phyloP scores from a whole-genome alignment of 1,139 yeast genomes.

The Debaryomyces sp. region DNA sequence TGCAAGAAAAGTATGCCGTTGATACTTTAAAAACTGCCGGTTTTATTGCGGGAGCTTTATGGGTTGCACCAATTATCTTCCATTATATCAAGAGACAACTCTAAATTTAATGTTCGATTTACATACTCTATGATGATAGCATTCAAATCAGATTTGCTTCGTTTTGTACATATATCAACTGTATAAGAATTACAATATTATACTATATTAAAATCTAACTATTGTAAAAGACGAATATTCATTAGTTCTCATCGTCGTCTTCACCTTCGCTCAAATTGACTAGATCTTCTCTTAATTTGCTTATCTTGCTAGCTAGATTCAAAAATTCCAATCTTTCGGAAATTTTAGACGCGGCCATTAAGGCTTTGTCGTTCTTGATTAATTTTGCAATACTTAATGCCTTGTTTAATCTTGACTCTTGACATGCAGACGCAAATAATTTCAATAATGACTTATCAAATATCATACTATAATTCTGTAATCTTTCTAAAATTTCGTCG shows the following conservation, averaged over 20 bases:
- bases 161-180: slow-evolving; percentile 8
- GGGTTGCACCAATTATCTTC: slow-evolving; percentile 70
- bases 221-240: slow-evolving; percentile 1
- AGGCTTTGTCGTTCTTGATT: slow-evolving; percentile 74
- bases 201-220: slow-evolving; percentile 1
- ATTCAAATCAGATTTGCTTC: not conserved
- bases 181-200: slow-evolving; percentile 3
- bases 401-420: slow-evolving; percentile 62
- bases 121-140: not conserved
- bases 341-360: slow-evolving; percentile 81
- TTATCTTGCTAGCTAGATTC: slow-evolving; percentile 67
- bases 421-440: slow-evolving; percentile 77
- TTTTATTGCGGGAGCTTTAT: slow-evolving; percentile 72
- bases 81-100: slow-evolving; percentile 65
- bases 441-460: slow-evolving; percentile 78
- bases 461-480: slow-evolving; percentile 50
- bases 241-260: slow-evolving; percentile 5
- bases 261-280: slow-evolving; percentile 31
- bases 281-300: slow-evolving; percentile 60
- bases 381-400: slow-evolving; percentile 73
- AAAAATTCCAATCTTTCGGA: slow-evolving; percentile 76
- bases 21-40: slow-evolving; percentile 70
- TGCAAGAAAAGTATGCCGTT: slow-evolving; percentile 70
- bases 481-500: slow-evolving; percentile 48
- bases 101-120: slow-evolving; percentile 18